Base-by-base conservation (phyloP, 768 basidiomycete genomes). In the Tricholoma hemisulphureum region DNA sequence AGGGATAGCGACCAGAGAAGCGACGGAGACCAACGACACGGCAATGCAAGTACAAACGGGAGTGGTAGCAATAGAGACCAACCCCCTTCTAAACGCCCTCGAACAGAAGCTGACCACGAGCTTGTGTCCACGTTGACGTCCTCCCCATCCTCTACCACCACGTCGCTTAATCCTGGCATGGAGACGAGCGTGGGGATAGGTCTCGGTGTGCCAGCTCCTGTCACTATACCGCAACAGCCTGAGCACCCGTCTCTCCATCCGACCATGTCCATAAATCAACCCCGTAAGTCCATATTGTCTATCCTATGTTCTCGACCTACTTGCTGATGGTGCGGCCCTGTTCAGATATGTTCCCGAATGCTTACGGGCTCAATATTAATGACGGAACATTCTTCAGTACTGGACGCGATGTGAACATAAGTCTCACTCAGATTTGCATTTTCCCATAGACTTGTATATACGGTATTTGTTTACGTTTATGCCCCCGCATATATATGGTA, bases 181-280 rank as follows among this genome's bases (percentile, higher is more conserved):
- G 49, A 20, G 18, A 60, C 48, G 55, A 48, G 55, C 26, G 48
- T 56, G 35, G 26, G 32, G 7, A 48, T 60, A 2, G n/a, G n/a
- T n/a, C n/a, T 49, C 34, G 72, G 51, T 46, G 63, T 63, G n/a
- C 64, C 52, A 2, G 55, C 59, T 3, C 61, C 59, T 11, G 59
- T 63, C 0, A 65, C 66, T 18, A 64, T 69, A 20, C 70, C 70
- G 1, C 71, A 71, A 28, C 72, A 71, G 56, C 61, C 1, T 62
- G 70, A 71, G 70, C 73, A 13, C 73, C 72, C 20, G 64, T 60
- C 73, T 7, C 62, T 73, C 4, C 73, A 75, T 51, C 72, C 77
- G 21, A 55, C 66, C 9, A 53, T 74, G 48, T n/a, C n/a, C n/a
- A n/a, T n/a, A n/a, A n/a, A n/a, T n/a, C n/a, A n/a, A n/a, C n/a